Conservation (phyloP, 2,329 filamentous ascomycete species). For the Sarocladium kiliense region DNA sequence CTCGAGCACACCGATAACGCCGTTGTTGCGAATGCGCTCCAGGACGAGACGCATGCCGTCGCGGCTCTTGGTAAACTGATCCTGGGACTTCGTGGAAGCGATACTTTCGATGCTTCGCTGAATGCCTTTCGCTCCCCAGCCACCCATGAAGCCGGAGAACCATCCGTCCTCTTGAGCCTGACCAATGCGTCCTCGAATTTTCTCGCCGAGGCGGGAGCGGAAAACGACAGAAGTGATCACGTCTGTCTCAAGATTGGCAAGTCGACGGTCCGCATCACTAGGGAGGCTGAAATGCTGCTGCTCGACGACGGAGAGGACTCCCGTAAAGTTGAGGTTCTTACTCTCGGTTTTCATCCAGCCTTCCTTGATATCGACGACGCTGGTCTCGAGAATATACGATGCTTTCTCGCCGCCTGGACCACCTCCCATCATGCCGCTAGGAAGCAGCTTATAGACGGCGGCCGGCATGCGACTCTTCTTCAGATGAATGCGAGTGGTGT, state of each 20-base stretch:
- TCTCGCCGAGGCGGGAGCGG: constrained; percentile 66
- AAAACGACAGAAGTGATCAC: constrained; percentile 72
- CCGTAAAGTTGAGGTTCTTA: constrained; percentile 76
- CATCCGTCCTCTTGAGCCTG: constrained; percentile 42
- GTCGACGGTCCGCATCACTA: constrained; percentile 18
- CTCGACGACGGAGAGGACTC: constrained; percentile 74
- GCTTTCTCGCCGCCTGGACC: constrained; percentile 57
- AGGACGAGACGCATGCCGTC: constrained; percentile 81
- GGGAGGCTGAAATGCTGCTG: constrained; percentile 60
- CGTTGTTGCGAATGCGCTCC: constrained; percentile 58
- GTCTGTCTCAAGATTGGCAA: constrained; percentile 45
- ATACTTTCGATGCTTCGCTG: constrained; percentile 76
- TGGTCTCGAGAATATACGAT: constrained; percentile 75
- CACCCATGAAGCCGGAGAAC: constrained; percentile 46
- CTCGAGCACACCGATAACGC: constrained; percentile 54
- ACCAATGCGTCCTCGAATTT: constrained; percentile 51
- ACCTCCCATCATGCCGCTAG: constrained; percentile 63
- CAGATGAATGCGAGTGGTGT: constrained; percentile 74
- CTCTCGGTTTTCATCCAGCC: constrained; percentile 82
- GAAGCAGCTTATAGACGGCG: constrained; percentile 70
- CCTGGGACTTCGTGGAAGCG: constrained; percentile 70
- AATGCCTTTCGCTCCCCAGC: constrained; percentile 65
- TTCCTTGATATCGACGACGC: constrained; percentile 71
- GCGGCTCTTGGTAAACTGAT: constrained; percentile 73
- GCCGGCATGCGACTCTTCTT: constrained; percentile 76